A percentile compares a stretch with the other conserved stretches of the same genome.
Evolutionary conservation across 768 basidiomycete species (phyloP).

Genomic region (Russula abietina): DNA sequence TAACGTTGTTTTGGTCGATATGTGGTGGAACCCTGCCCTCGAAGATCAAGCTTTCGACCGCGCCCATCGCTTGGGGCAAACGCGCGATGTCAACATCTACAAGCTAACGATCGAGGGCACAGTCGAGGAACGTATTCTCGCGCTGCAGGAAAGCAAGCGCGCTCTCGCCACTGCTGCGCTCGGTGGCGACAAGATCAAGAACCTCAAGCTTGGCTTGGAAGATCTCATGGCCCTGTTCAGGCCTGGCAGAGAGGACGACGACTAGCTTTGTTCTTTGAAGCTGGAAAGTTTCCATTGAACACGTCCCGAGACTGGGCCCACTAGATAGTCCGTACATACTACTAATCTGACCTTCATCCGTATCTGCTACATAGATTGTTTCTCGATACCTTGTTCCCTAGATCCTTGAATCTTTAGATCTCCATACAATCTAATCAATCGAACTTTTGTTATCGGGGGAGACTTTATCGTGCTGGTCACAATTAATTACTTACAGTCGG

Average conservation of each 20-base stretch:
- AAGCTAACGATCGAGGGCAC: constrained; percentile 84
- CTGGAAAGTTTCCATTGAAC: background rate
- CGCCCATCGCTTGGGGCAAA: constrained; percentile 87
- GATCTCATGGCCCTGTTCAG: constrained; percentile 81
- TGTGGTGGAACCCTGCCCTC: constrained; percentile 93
- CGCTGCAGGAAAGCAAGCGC: constrained; percentile 92
- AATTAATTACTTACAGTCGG: too few species aligned
- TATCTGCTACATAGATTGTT: background rate
- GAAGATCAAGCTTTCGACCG: constrained; percentile 95
- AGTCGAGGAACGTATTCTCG: constrained; percentile 81
- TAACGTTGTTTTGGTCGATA: constrained; percentile 86
- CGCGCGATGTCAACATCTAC: constrained; percentile 77
- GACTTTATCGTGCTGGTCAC: background rate
- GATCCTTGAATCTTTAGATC: background rate
- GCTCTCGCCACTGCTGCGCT: constrained; percentile 77
- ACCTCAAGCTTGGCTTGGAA: constrained; percentile 74
- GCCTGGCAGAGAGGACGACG: constrained; percentile 47
- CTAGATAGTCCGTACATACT: background rate
- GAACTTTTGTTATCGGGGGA: background rate
- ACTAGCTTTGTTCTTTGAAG: background rate
- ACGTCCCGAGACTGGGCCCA: background rate
- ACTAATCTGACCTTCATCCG: background rate
- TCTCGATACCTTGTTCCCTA: too few species aligned
- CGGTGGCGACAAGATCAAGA: constrained; percentile 83
- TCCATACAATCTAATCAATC: background rate